phyloP scores from a whole-genome alignment of 176 grass and related monocot species.

The Miscanthus lutarioriparius region DNA sequence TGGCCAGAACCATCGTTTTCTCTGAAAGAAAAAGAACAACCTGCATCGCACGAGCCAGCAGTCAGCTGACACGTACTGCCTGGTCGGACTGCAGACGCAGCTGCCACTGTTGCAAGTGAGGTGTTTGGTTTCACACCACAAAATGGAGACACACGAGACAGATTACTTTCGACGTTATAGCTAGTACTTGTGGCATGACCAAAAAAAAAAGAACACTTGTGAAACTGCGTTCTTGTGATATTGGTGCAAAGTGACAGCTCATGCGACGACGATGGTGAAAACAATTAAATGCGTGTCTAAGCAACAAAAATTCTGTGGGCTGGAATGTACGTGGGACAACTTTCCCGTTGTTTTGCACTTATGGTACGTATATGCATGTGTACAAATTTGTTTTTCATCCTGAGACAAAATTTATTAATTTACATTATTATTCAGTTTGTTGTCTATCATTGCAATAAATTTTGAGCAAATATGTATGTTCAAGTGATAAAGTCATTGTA shows the following conservation, averaged over 20 bases:
- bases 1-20: background rate
- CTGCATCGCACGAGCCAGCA: background rate
- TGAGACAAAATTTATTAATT: too few species aligned
- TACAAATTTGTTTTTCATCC: too few species aligned
- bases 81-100: background rate
- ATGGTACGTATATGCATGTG: too few species aligned
- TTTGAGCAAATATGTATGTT: background rate
- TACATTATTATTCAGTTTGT: background rate
- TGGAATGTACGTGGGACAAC: too few species aligned
- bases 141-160: too few species aligned
- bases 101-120: background rate
- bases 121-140: too few species aligned
- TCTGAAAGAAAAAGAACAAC: background rate
- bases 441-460: background rate
- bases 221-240: background rate
- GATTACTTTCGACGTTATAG: background rate
- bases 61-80: background rate
- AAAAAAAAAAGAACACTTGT: background rate
- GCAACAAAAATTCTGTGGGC: too few species aligned
- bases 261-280: background rate
- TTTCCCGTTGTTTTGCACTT: too few species aligned
- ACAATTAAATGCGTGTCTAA: too few species aligned
- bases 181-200: background rate
- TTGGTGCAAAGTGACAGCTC: background rate
- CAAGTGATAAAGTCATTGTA: background rate